Conservation (phyloP, 1,139 yeast species). For the Trichomonascaceae sp. region DNA sequence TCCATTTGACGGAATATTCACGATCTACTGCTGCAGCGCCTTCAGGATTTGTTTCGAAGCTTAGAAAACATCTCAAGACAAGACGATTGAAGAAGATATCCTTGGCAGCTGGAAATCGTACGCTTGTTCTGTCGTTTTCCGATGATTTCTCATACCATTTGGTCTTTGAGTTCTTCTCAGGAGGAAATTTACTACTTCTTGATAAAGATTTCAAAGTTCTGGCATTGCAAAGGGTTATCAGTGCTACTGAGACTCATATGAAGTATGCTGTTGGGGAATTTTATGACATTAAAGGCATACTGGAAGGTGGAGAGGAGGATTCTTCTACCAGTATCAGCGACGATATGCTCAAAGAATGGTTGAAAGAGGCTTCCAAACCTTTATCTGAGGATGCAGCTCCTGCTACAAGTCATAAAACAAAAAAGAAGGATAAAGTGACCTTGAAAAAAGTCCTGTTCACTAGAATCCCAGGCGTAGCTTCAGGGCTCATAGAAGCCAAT, state of each 20-base stretch:
- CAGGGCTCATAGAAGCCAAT: slow-evolving; percentile 64
- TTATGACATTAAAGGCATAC: slow-evolving; percentile 42
- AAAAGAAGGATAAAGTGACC: slow-evolving; percentile 48
- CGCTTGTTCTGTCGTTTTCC: slow-evolving; percentile 72
- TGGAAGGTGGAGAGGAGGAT: slow-evolving; percentile 8
- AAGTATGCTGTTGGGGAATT: slow-evolving; percentile 59
- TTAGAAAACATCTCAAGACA: slow-evolving; percentile 79
- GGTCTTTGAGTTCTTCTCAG: slow-evolving; percentile 88
- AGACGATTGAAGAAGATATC: slow-evolving; percentile 66
- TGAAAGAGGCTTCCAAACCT: slow-evolving; percentile 10
- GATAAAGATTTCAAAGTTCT: slow-evolving; percentile 64
- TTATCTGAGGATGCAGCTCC: background rate
- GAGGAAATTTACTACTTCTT: slow-evolving; percentile 79
- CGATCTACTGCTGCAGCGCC: slow-evolving; percentile 79
- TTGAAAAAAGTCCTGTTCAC: slow-evolving; percentile 67
- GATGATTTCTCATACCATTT: slow-evolving; percentile 67
- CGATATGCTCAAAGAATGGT: slow-evolving; percentile 16
- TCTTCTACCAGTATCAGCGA: slow-evolving; percentile 4
- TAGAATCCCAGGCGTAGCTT: slow-evolving; percentile 66
- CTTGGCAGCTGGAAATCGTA: slow-evolving; percentile 74
- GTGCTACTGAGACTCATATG: slow-evolving; percentile 38
- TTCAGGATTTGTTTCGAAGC: slow-evolving; percentile 74
- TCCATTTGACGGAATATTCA: slow-evolving; percentile 73
- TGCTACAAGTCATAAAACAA: slow-evolving; percentile 6
- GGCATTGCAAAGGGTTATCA: slow-evolving; percentile 71